These are phyloP conservation scores for Fusarium sp. DNA, from an alignment of 2,329 filamentous ascomycete genomes.

Conservation along the genomic window DNA sequence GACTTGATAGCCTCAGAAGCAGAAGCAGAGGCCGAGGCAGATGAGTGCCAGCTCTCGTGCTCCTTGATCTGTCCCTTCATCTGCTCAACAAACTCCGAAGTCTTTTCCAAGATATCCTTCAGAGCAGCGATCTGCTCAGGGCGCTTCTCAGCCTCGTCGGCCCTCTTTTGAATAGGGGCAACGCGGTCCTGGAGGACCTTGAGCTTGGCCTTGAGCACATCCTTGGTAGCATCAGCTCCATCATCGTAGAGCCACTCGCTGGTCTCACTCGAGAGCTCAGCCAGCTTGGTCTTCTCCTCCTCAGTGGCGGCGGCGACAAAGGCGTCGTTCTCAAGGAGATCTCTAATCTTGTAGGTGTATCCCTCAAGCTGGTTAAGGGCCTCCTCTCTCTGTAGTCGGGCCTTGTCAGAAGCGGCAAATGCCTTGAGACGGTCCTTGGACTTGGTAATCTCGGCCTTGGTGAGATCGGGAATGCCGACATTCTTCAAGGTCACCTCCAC, in stretches of 20 bases:
- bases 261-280: constrained; percentile 72
- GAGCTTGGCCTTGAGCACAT: constrained; percentile 80
- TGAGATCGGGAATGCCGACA: constrained; percentile 60
- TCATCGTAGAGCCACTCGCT: constrained; percentile 95
- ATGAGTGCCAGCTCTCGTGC: constrained; percentile 70
- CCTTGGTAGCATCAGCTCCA: constrained; percentile 78
- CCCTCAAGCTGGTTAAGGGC: constrained; percentile 92
- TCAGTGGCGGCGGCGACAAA: constrained; percentile 80
- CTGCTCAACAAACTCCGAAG: constrained; percentile 74
- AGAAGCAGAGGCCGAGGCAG: constrained; percentile 63
- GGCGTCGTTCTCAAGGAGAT: constrained; percentile 80
- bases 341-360: constrained; percentile 89
- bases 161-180: constrained; percentile 78
- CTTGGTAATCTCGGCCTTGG: constrained; percentile 60
- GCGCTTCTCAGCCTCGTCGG: constrained; percentile 76
- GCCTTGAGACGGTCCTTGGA: constrained; percentile 79
- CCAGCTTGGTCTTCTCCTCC: constrained; percentile 73
- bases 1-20: constrained; percentile 54
- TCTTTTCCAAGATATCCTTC: constrained; percentile 76
- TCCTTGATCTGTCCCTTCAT: constrained; percentile 77
- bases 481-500: constrained; percentile 62
- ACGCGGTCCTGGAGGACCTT: constrained; percentile 82
- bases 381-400: constrained; percentile 82
- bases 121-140: constrained; percentile 76
- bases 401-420: constrained; percentile 87